Evolutionary conservation across 768 basidiomycete genomes (phyloP).

Genomic region (Clavulina sp.): DNA sequence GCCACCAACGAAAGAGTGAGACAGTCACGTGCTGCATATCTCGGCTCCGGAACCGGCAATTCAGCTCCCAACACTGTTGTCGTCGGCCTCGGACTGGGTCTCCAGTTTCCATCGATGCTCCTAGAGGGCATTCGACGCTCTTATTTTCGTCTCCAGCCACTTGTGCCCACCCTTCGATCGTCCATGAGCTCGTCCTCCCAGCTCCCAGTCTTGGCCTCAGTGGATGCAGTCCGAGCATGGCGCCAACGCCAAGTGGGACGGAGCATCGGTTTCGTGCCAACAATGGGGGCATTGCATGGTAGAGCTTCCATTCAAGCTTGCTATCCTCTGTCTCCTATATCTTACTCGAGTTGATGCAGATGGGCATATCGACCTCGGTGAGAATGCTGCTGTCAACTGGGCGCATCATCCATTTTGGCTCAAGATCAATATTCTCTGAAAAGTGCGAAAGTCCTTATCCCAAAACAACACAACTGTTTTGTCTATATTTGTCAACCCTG

Average conservation of each 20-base stretch:
- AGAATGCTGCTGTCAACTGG: constrained; percentile 14
- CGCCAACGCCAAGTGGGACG: constrained; percentile 35
- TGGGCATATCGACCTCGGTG: constrained; percentile 84
- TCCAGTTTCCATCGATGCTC: too few species aligned
- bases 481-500: constrained; percentile 95
- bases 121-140: too few species aligned
- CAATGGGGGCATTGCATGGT: constrained; percentile 86
- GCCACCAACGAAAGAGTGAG: too few species aligned
- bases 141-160: too few species aligned
- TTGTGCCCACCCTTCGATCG: too few species aligned
- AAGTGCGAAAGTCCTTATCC: constrained; percentile 59
- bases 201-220: constrained; percentile 28
- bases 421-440: background rate
- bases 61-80: too few species aligned
- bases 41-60: too few species aligned
- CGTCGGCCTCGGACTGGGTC: too few species aligned
- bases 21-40: too few species aligned
- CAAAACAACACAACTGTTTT: constrained; percentile 77
- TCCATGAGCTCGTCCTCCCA: background rate
- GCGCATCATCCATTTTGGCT: background rate
- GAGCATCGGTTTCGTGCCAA: constrained; percentile 86
- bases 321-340: background rate
- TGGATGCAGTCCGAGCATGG: constrained; percentile 57
- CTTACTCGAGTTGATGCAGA: constrained; percentile 18
- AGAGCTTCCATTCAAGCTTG: background rate